Conservation (phyloP, 2,329 filamentous ascomycete species). For the Septoria petroselini region DNA sequence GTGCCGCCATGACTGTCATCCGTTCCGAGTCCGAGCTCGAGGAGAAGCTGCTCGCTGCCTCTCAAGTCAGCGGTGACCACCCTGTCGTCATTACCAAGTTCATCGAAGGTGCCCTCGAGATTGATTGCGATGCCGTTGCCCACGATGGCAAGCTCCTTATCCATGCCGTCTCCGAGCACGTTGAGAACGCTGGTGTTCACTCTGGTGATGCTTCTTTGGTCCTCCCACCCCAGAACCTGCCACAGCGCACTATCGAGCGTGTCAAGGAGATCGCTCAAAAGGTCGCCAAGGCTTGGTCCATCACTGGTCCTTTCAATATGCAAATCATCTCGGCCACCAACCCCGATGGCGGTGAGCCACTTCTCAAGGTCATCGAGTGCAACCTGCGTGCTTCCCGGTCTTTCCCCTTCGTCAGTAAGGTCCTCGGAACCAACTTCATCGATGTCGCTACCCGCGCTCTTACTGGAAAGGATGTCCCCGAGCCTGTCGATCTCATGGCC, state of each 20-base stretch:
- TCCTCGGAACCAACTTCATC: constrained; percentile 94
- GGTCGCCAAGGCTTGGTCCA: constrained; percentile 94
- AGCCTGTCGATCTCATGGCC: constrained; percentile 82
- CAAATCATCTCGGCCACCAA: constrained; percentile 94
- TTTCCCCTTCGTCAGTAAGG: constrained; percentile 98
- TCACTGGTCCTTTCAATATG: constrained; percentile 99
- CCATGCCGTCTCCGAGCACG: constrained; percentile 91
- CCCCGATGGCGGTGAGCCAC: constrained; percentile 69
- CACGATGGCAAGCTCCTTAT: constrained; percentile 81
- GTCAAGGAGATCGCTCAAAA: constrained; percentile 95
- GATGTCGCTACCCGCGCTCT: constrained; percentile 92
- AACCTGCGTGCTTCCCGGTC: constrained; percentile 96
- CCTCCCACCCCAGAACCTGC: constrained; percentile 78
- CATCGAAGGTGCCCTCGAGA: constrained; percentile 94
- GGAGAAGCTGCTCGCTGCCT: constrained; percentile 89
- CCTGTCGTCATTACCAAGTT: constrained; percentile 98
- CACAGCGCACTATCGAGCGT: constrained; percentile 72
- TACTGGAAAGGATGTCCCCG: constrained; percentile 77
- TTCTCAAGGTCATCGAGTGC: constrained; percentile 95
- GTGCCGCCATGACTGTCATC: constrained; percentile 98
- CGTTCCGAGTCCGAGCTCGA: constrained; percentile 82
- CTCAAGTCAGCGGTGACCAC: constrained; percentile 89
- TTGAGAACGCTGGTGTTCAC: constrained; percentile 96
- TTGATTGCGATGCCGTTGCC: constrained; percentile 92
- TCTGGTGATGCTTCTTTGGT: constrained; percentile 95